phyloP scores from a whole-genome alignment of 176 grass and related monocot genomes.

The Carex parvula region DNA sequence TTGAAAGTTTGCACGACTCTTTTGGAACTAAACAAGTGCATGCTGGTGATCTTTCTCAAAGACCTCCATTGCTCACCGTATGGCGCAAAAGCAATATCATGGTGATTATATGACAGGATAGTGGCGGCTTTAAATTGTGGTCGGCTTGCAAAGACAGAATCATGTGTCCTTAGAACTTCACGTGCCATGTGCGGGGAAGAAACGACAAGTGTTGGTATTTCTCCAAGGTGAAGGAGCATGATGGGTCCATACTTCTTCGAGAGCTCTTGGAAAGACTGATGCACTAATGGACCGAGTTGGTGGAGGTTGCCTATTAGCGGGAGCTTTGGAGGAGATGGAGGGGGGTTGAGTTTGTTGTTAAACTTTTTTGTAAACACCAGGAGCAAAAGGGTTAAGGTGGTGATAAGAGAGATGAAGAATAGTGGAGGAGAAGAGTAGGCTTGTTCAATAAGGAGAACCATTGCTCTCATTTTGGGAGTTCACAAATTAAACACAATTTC shows the following conservation, averaged over 20 bases:
- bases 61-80: slow-evolving; percentile 58
- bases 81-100: slow-evolving; percentile 54
- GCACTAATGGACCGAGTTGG: background rate
- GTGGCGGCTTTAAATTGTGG: slow-evolving; percentile 41
- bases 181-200: slow-evolving; percentile 17
- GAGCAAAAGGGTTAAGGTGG: background rate
- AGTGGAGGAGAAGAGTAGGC: background rate
- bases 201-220: slow-evolving; percentile 11
- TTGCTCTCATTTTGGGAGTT: background rate
- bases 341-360: background rate
- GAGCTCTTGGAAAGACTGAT: slow-evolving; percentile 11
- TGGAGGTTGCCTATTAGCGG: slow-evolving; percentile 23
- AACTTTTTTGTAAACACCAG: background rate
- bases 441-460: background rate
- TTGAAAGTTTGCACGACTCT: slow-evolving; percentile 21
- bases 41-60: slow-evolving; percentile 21
- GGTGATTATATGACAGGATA: slow-evolving; percentile 43
- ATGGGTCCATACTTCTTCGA: slow-evolving; percentile 25
- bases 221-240: slow-evolving; percentile 28
- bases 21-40: slow-evolving; percentile 16
- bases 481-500: background rate
- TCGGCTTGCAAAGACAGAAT: background rate
- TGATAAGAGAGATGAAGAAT: background rate
- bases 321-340: slow-evolving; percentile 18
- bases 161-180: slow-evolving; percentile 21